Base-by-base conservation (phyloP, 1,284 basidiomycete genomes). In the Boletus hoseneyae region DNA sequence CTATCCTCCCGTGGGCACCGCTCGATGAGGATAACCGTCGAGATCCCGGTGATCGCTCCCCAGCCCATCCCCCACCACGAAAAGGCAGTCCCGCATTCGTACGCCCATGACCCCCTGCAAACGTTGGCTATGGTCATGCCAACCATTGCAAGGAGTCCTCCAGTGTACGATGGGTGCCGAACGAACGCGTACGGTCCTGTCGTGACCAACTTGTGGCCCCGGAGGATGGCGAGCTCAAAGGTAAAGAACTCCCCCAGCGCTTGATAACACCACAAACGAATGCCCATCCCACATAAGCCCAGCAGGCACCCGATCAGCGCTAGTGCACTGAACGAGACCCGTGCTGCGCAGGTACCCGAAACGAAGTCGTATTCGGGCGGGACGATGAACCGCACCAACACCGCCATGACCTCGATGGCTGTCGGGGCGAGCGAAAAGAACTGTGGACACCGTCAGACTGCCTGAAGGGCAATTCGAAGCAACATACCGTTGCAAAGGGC, bases 91-190 rank as follows among this genome's bases (percentile, higher is more conserved):
- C 42, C 37, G 18, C 57, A 59, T 25, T 59, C 50, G 9, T 50
- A 45, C 13, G 39, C 47, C 57, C 48, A 51, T 4, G 57, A 51
- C 7, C 54, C 54, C 21, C n/a, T 44, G 15, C 44, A 49, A 2
- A 21, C 10, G 13, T 55, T 44, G 8, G 32, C 46, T 13, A 55
- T 13, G 6, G 47, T 34, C 21, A 39, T 35, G 15, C 48, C 48
- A 11, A 34, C 19, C 10, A 52, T 40, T 3, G 30, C 32, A 30
- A 64, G 37, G 19, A 61, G 9, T 4, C 40, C 47, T 6, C 57
- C 58, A 0, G 51, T 51, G 44, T 69, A 69, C 18, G 59, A 55
- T 2, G 67, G 67, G 44, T 69, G 65, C 1, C 64, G 61, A 4
- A 66, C 52, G 3, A 58, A 29, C 2, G 55, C 44, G 23, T 63